phyloP scores from a whole-genome alignment of 1,139 yeast genomes.

The Magnusiomyces tetraspermus region DNA sequence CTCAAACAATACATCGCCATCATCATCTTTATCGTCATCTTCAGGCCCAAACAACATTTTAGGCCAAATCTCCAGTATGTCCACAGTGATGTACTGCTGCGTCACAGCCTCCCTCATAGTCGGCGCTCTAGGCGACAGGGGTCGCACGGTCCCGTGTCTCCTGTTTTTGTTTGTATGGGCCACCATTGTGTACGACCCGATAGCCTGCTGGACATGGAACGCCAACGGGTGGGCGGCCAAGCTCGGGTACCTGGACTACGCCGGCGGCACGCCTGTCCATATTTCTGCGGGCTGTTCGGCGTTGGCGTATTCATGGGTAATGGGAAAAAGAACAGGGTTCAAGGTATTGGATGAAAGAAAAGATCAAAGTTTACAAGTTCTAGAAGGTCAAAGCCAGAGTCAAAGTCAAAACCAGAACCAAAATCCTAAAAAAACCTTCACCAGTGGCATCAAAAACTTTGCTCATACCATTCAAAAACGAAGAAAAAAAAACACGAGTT shows the following conservation, averaged over 20 bases:
- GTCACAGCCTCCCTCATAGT: slow-evolving; percentile 47
- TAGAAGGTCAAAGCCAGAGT: slow-evolving; percentile 3
- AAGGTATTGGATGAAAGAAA: not conserved
- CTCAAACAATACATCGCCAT: slow-evolving; percentile 42
- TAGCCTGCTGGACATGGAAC: slow-evolving; percentile 62
- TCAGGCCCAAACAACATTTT: not conserved
- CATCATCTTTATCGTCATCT: slow-evolving; percentile 18
- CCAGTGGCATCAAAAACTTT: not conserved
- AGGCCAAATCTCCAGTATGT: slow-evolving; percentile 26
- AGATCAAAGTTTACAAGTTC: no score
- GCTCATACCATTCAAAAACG: no score
- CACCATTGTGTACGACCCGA: slow-evolving; percentile 50
- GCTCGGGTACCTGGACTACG: slow-evolving; percentile 49
- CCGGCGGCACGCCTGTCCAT: slow-evolving; percentile 60
- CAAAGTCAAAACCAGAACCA: slow-evolving; percentile 1
- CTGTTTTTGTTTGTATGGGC: slow-evolving; percentile 49
- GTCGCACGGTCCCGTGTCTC: slow-evolving; percentile 44
- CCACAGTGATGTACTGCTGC: slow-evolving; percentile 44
- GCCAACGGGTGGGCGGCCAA: slow-evolving; percentile 45
- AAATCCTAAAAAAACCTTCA: no score
- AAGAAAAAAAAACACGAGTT: no score
- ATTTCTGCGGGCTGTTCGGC: slow-evolving; percentile 52
- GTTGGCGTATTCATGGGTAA: slow-evolving; percentile 47
- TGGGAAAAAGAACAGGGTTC: slow-evolving; percentile 39
- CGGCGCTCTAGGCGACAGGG: slow-evolving; percentile 53